Percentiles rank a stretch among this genome's conserved stretches.
These are phyloP conservation scores for Starmerella khaoyaiensis DNA, from an alignment of 805 yeast genomes.

Conservation along the genomic window DNA sequence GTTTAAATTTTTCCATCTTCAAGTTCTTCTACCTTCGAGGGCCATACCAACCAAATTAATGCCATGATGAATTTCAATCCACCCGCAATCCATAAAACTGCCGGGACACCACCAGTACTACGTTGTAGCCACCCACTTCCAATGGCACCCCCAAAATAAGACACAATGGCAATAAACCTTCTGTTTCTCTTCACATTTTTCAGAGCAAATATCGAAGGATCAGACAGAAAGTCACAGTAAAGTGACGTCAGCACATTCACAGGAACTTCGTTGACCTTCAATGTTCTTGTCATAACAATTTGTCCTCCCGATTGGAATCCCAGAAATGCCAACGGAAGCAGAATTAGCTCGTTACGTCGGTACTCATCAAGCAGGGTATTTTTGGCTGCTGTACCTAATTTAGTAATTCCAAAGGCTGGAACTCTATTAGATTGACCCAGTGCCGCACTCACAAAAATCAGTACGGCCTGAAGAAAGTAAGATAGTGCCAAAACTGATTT, in stretches of 20 bases:
- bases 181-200: slow-evolving; percentile 11
- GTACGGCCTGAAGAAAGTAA: slow-evolving; percentile 6
- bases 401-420: slow-evolving; percentile 2
- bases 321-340: slow-evolving; percentile 12
- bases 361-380: not conserved
- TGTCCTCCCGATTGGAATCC: slow-evolving; percentile 16
- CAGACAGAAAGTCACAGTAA: slow-evolving; percentile 15
- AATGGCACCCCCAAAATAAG: slow-evolving; percentile 11
- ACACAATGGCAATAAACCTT: slow-evolving; percentile 9
- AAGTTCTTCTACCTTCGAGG: not conserved
- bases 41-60: slow-evolving; percentile 10
- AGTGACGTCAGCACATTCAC: slow-evolving; percentile 14
- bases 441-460: slow-evolving; percentile 10
- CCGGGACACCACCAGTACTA: slow-evolving; percentile 11
- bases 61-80: slow-evolving; percentile 8
- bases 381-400: slow-evolving; percentile 3
- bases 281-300: slow-evolving; percentile 11
- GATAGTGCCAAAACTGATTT: slow-evolving; percentile 8
- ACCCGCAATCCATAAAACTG: slow-evolving; percentile 13
- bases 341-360: slow-evolving; percentile 1
- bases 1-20: too few relatives aligned
- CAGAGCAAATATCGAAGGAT: slow-evolving; percentile 7
- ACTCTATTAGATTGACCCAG: slow-evolving; percentile 9
- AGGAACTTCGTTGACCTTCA: slow-evolving; percentile 14
- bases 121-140: slow-evolving; percentile 15